phyloP scores from a whole-genome alignment of 225 moss, liverwort and hornwort species.

The Pleurozium schreberi region DNA sequence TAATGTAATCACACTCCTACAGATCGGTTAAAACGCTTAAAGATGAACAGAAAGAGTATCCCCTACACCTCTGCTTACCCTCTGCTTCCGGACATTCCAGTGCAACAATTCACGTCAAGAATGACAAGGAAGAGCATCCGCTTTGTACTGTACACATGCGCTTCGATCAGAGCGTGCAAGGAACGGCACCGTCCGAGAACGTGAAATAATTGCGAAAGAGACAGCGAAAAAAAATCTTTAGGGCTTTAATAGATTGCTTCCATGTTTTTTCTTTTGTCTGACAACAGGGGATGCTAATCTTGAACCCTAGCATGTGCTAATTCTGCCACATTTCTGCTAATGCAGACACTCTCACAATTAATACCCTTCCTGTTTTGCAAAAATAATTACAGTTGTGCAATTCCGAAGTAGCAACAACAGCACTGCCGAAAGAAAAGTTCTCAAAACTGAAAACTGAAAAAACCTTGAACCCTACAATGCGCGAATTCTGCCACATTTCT shows the following conservation, averaged over 20 bases:
- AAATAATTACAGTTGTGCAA: not conserved
- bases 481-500: not conserved
- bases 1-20: not conserved
- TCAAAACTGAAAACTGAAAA: not conserved
- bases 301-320: not conserved
- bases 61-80: not conserved
- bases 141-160: not conserved
- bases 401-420: not conserved
- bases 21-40: not conserved
- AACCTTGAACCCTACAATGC: not conserved
- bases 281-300: not conserved
- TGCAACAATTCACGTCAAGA: not conserved
- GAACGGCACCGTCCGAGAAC: not conserved
- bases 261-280: not conserved
- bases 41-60: not conserved
- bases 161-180: not conserved
- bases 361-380: not conserved
- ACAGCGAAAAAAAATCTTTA: not conserved
- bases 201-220: not conserved
- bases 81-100: not conserved
- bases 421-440: not conserved
- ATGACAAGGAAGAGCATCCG: not conserved
- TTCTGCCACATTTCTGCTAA: not conserved
- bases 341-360: not conserved
- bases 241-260: not conserved